Percentiles rank a stretch among this genome's conserved stretches.
phyloP scores from a whole-genome alignment of 31 red algal genomes.

The Asparagopsis taxiformis region DNA sequence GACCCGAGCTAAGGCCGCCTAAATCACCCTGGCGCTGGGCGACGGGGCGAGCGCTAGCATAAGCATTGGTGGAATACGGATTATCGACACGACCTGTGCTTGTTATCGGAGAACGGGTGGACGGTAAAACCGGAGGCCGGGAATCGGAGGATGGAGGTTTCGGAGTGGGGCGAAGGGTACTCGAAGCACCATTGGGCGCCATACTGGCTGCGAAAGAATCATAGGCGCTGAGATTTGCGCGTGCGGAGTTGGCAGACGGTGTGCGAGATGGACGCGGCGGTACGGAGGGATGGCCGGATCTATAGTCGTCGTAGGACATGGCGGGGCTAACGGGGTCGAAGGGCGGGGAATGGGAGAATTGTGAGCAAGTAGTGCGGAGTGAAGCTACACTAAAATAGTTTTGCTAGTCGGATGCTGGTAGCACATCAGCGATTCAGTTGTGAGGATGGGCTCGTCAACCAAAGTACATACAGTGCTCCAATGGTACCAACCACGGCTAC shows the following conservation, averaged over 20 bases:
- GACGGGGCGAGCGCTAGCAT: slow-evolving; percentile 30
- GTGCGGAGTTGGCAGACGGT: too few species aligned
- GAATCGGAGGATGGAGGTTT: slow-evolving; percentile 33
- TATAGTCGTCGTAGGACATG: slow-evolving; percentile 80
- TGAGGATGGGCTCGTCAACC: too few species aligned
- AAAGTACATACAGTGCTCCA: too few species aligned
- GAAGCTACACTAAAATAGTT: too few species aligned
- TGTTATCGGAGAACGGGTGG: slow-evolving; percentile 1
- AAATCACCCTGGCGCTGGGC: slow-evolving; percentile 5
- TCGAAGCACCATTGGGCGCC: neutral
- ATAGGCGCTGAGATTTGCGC: slow-evolving; percentile 19
- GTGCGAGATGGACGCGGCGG: neutral
- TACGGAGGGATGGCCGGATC: slow-evolving; percentile 39
- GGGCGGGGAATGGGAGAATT: neutral
- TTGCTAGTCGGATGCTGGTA: too few species aligned
- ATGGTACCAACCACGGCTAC: too few species aligned
- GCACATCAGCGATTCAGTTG: too few species aligned
- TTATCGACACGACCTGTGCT: slow-evolving; percentile 44
- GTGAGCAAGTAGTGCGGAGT: neutral
- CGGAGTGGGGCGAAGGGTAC: too few species aligned
- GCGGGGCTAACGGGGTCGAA: neutral
- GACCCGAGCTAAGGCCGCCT: slow-evolving; percentile 17
- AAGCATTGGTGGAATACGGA: slow-evolving; percentile 67
- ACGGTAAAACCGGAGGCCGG: slow-evolving; percentile 5
- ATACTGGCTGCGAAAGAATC: slow-evolving; percentile 29